phyloP scores from a whole-genome alignment of 2,329 filamentous ascomycete genomes.

The Colletotrichum sublineola region DNA sequence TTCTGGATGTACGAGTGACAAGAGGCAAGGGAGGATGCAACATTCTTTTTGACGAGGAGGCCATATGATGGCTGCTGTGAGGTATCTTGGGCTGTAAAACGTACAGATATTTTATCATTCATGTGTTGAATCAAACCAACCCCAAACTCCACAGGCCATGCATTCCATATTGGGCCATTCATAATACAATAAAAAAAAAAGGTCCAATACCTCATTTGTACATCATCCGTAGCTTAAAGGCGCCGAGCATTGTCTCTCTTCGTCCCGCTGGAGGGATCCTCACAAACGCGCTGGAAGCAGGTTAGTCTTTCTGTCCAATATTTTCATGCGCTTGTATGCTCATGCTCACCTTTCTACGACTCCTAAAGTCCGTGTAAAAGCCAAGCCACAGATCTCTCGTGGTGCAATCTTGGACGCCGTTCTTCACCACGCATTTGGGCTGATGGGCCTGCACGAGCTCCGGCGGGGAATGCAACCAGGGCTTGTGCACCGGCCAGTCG shows the following conservation, averaged over 20 bases:
- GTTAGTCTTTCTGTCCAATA: not conserved
- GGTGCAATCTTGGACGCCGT: conserved; percentile 33
- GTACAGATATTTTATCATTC: not conserved
- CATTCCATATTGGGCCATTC: no score
- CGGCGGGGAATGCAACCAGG: conserved; percentile 40
- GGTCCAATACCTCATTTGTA: not conserved
- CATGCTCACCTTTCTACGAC: conserved; percentile 23
- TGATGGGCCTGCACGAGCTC: conserved; percentile 14
- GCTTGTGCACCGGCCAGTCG: conserved; percentile 45
- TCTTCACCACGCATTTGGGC: conserved; percentile 24
- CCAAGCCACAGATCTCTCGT: conserved; percentile 37
- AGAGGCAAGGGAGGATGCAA: no score
- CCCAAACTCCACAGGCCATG: not conserved
- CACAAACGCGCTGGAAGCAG: not conserved
- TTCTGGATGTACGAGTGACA: no score
- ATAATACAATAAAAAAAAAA: not conserved
- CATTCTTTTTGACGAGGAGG: no score
- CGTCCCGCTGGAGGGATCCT: not conserved
- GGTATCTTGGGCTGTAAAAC: not conserved
- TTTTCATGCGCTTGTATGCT: not conserved
- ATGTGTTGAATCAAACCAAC: not conserved
- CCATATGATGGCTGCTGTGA: not conserved
- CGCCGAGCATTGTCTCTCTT: not conserved
- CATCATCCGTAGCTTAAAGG: no score
- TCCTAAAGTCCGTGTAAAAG: conserved; percentile 41